These are phyloP conservation scores for Flaveria sonorensis DNA, from an alignment of 129 eudicot species.

Conservation along the genomic window DNA sequence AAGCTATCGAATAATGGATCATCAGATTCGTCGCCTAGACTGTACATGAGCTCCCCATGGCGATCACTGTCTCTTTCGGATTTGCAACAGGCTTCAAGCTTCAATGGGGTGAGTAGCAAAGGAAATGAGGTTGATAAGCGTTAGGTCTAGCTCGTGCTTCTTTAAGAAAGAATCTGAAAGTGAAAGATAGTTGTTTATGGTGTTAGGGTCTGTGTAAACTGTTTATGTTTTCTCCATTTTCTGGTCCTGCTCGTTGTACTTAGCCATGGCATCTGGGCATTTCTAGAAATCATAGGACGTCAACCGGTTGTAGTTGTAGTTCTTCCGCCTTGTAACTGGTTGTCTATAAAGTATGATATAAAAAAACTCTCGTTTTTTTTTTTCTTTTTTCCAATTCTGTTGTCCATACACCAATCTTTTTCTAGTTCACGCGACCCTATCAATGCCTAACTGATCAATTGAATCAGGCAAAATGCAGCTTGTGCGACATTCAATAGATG, in stretches of 20 bases:
- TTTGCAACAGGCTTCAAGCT: conserved; percentile 54
- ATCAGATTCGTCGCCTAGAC: conserved; percentile 40
- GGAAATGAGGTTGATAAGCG: conserved; percentile 22
- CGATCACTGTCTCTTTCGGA: conserved; percentile 84
- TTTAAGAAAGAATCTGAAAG: conserved; percentile 29
- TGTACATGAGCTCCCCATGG: conserved; percentile 50
- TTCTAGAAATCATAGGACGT: conserved; percentile 36
- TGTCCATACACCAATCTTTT: conserved; percentile 1
- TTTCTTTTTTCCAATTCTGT: conserved; percentile 11
- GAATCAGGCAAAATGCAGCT: background rate
- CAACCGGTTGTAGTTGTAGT: conserved; percentile 31
- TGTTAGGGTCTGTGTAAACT: conserved; percentile 30
- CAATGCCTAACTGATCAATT: too few relatives aligned
- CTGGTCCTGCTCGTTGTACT: conserved; percentile 35
- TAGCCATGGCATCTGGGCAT: conserved; percentile 26
- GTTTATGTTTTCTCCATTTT: conserved; percentile 21
- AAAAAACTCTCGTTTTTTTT: background rate
- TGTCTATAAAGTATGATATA: conserved; percentile 27
- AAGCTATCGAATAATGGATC: conserved; percentile 34
- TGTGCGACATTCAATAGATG: background rate
- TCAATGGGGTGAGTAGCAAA: conserved; percentile 37
- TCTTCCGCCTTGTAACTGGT: conserved; percentile 27
- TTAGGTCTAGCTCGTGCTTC: conserved; percentile 32
- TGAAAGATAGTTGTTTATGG: conserved; percentile 39
- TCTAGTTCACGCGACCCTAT: background rate